A percentile compares a stretch with the other conserved stretches of the same genome.
Evolutionary conservation across 176 grass and related monocot species (phyloP).

Genomic region (Carex myosuroides): DNA sequence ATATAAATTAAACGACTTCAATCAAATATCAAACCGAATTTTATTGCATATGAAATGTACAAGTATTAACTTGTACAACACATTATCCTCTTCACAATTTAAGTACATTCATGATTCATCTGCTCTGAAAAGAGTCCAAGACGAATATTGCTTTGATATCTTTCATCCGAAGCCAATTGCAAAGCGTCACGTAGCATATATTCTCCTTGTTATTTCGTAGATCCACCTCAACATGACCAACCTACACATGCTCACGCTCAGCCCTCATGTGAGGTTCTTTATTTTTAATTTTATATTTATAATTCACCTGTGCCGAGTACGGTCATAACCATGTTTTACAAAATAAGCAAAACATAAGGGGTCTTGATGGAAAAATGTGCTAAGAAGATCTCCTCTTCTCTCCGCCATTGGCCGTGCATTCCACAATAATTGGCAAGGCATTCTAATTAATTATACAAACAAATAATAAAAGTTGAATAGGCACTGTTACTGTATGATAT

Average conservation of each 20-base stretch:
- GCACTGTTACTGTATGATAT: background rate
- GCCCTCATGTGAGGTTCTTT: background rate
- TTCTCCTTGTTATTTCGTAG: background rate
- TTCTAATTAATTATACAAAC: background rate
- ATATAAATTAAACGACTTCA: too few species aligned
- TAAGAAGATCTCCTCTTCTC: too few species aligned
- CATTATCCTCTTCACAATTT: background rate
- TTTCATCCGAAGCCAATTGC: background rate
- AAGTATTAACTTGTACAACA: background rate
- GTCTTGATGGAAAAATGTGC: background rate
- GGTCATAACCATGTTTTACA: background rate
- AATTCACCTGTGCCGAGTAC: background rate
- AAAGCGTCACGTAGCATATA: background rate
- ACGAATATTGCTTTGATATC: background rate
- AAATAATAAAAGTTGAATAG: too few species aligned
- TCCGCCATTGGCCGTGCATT: constrained; percentile 4
- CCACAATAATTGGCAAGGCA: background rate
- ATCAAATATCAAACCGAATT: too few species aligned
- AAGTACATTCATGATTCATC: background rate
- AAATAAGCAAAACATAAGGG: background rate
- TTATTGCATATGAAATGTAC: too few species aligned
- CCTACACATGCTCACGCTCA: background rate
- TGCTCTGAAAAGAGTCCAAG: background rate
- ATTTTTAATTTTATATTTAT: background rate
- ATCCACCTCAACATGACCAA: constrained; percentile 1